Evolutionary conservation across 2,329 filamentous ascomycete species (phyloP).

Genomic region (Neofusicoccum umdonicola): DNA sequence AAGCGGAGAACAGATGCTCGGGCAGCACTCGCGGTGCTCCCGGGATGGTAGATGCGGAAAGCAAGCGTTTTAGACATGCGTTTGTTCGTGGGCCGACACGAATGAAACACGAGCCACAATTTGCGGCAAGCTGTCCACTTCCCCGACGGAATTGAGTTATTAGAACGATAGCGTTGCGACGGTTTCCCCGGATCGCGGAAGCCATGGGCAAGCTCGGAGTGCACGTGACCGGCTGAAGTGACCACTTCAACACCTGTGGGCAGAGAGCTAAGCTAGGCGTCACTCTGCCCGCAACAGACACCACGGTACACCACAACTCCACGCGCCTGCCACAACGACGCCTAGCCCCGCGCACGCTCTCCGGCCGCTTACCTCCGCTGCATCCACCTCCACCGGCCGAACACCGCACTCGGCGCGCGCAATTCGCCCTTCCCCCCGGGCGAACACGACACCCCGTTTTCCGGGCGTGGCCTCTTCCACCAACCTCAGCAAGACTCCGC

Average conservation of each 20-base stretch:
- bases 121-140: background rate
- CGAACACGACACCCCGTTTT: background rate
- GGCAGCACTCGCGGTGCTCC: background rate
- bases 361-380: conserved; percentile 30
- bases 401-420: background rate
- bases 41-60: background rate
- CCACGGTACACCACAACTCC: background rate
- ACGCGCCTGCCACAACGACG: background rate
- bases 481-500: no score
- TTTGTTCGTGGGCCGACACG: background rate
- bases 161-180: background rate
- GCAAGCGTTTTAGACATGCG: background rate
- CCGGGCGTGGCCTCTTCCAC: conserved; percentile 23
- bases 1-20: background rate
- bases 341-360: background rate
- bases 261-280: background rate
- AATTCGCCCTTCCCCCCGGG: background rate
- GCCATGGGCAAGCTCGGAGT: background rate
- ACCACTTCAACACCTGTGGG: conserved; percentile 2
- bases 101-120: background rate
- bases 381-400: background rate
- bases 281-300: background rate
- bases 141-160: background rate
- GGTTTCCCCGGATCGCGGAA: background rate
- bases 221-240: conserved; percentile 6